Percentiles rank a stretch among this genome's conserved stretches.
These are phyloP conservation scores for Colletotrichum sansevieriae DNA, from an alignment of 2,329 filamentous ascomycete species.

Conservation along the genomic window DNA sequence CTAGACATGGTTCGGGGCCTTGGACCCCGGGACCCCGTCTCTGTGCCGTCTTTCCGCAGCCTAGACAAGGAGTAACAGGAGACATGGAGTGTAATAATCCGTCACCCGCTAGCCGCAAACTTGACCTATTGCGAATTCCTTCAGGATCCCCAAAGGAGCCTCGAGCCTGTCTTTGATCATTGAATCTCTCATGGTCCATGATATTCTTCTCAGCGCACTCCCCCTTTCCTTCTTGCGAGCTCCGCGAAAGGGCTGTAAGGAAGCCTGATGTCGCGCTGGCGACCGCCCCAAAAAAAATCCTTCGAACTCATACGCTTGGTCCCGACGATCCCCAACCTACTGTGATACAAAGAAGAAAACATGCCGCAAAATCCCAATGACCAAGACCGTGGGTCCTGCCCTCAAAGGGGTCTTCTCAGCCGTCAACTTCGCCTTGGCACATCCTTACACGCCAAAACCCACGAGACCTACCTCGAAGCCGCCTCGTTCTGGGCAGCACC, in stretches of 20 bases:
- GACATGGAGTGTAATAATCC: no score
- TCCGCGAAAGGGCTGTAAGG: background rate
- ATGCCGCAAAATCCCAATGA: background rate
- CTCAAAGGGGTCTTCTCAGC: background rate
- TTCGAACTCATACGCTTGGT: background rate
- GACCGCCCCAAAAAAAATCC: background rate
- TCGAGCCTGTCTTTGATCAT: background rate
- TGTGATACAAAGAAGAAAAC: background rate
- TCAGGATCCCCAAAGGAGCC: background rate
- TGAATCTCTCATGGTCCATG: background rate
- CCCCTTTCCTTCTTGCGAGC: no score
- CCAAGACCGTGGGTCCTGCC: conserved; percentile 12
- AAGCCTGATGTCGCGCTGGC: conserved; percentile 1
- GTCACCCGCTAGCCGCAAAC: background rate
- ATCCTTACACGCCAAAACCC: no score
- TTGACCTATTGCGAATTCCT: background rate
- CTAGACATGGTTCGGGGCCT: background rate
- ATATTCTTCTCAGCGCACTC: background rate
- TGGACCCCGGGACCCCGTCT: no score
- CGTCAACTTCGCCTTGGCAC: background rate
- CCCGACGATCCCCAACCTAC: conserved; percentile 11
- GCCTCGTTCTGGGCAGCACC: background rate
- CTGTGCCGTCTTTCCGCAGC: no score
- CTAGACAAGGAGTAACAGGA: no score
- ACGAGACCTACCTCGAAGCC: no score